Percentiles rank a stretch among this genome's conserved stretches.
Conservation (phyloP, 2,329 filamentous ascomycete genomes). For the Cladosporium sp. region DNA sequence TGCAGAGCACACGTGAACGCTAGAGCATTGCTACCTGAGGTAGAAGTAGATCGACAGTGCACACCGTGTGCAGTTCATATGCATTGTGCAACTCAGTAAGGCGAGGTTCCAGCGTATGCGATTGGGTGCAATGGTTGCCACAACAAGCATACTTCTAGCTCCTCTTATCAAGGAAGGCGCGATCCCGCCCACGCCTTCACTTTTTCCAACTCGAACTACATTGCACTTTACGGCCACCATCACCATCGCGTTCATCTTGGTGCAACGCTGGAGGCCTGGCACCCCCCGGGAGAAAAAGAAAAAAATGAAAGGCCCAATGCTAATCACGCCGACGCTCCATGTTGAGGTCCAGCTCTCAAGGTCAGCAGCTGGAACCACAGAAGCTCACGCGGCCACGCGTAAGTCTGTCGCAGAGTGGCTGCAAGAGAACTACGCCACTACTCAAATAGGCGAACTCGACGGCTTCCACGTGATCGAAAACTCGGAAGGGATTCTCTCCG, state of each 20-base stretch:
- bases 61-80: background rate
- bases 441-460: conserved; percentile 25
- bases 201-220: background rate
- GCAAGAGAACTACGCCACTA: conserved; percentile 14
- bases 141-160: background rate
- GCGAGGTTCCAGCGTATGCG: background rate
- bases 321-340: conserved; percentile 40
- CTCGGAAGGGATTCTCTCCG: conserved; percentile 35
- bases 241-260: background rate
- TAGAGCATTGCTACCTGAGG: background rate
- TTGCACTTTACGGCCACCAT: background rate
- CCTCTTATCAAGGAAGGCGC: background rate
- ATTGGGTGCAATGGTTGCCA: background rate
- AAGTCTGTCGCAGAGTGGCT: conserved; percentile 41
- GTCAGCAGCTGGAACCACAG: conserved; percentile 2
- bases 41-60: background rate
- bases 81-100: background rate
- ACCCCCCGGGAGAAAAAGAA: too few relatives aligned
- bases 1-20: background rate
- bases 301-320: conserved; percentile 19
- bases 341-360: conserved; percentile 39
- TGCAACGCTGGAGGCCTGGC: background rate
- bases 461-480: conserved; percentile 29
- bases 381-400: conserved; percentile 34
- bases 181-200: background rate